Base-by-base conservation (phyloP, 257 asterid species). In the Cruciata laevipes region DNA sequence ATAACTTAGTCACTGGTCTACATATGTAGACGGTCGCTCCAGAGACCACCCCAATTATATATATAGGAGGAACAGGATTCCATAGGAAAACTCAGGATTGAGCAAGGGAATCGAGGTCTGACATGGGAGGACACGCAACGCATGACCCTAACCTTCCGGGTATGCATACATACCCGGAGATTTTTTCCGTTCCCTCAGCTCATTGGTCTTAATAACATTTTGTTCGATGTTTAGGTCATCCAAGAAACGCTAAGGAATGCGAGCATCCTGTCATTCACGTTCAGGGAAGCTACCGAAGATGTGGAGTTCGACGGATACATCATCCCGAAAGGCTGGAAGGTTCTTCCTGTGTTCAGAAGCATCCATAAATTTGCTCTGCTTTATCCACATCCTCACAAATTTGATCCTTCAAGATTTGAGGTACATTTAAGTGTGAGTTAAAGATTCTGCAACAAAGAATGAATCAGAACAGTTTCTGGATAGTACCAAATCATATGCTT, bases 261-360 rank as follows among this genome's bases (percentile, higher is more conserved):
- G 0, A 88, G 95, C 65, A 83, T 88, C 74, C 69, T 88, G 1
- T 84, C 95, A 0, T 88, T 88, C 55, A 88, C 95, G 8, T 85
- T 85, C n/a, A 77, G 95, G 70, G 95, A 88, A 74, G 92, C 95
- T 8, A 87, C 85, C 0, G 76, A 84, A 44, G 95, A 88, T 9
- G 90, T 85, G 9, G 90, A 85, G 69, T 84, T 88, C 55, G 76
- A 77, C 53, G 95, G 90, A 6, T 88, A 77, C 44, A 67, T 84
- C 8, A 88, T 88, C 76, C 95, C 95, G 3, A 88, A 85, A 71
- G 95, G 95, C 32, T 88, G 95, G 92, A 88, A 88, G 51, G 90
- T 88, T 71, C 95, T 88, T 47, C 95, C 95, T 21, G 83, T 85
- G 62, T 88, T 88, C 71, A 81, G 93, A 76, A 74, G 69, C 78